These are phyloP conservation scores for Didymella exigua DNA, from an alignment of 2,329 filamentous ascomycete genomes.

Conservation along the genomic window DNA sequence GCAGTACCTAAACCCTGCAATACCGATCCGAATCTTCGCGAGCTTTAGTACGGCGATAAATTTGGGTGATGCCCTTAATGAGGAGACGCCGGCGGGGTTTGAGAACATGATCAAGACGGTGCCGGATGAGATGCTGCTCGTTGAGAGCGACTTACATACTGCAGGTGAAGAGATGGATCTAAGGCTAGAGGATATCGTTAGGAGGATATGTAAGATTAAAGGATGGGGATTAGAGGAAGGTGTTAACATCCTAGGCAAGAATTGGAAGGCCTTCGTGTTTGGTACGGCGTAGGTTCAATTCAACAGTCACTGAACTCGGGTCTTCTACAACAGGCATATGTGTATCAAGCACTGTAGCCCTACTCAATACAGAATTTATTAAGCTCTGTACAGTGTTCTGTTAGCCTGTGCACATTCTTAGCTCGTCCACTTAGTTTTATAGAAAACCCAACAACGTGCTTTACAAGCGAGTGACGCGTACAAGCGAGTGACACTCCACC, in stretches of 20 bases:
- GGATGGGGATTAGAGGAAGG: constrained; percentile 78
- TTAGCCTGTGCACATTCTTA: no score
- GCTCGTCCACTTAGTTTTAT: no score
- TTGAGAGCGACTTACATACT: constrained; percentile 88
- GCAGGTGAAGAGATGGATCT: constrained; percentile 83
- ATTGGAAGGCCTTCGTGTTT: constrained; percentile 79
- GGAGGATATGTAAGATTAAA: constrained; percentile 77
- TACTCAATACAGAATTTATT: no score
- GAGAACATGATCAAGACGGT: constrained; percentile 72
- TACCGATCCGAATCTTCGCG: constrained; percentile 81
- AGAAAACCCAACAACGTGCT: no score
- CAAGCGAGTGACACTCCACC: no score
- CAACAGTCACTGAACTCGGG: no score
- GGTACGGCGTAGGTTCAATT: constrained; percentile 49
- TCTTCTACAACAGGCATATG: no score
- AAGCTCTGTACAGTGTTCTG: no score
- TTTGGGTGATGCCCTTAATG: constrained; percentile 58
- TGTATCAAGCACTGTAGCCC: no score
- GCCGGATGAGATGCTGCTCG: constrained; percentile 77
- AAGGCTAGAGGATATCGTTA: constrained; percentile 73
- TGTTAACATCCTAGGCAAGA: constrained; percentile 68
- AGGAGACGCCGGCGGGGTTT: constrained; percentile 58
- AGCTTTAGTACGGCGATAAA: constrained; percentile 90
- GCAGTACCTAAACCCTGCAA: constrained; percentile 74
- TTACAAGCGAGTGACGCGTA: no score